A percentile compares a stretch with the other conserved stretches of the same genome.
Conservation (phyloP, 352 stramenopile species). For the Pythium volutum region DNA sequence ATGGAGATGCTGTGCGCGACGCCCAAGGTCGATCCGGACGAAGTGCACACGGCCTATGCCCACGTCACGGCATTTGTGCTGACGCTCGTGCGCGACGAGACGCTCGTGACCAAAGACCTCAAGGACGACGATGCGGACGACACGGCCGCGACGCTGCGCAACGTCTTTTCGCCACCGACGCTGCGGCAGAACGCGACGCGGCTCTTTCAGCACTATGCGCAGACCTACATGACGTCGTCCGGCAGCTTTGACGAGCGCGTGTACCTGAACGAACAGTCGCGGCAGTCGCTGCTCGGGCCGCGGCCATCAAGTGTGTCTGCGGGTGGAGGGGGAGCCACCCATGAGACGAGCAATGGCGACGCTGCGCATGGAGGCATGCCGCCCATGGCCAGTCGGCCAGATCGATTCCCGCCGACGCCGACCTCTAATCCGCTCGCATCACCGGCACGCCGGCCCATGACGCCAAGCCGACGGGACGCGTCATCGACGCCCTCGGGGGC, state of each 20-base stretch:
- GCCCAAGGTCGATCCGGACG: conserved; percentile 25
- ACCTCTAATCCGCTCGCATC: conserved; percentile 19
- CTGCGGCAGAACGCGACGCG: conserved; percentile 25
- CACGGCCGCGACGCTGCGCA: background rate
- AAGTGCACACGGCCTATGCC: conserved; percentile 21
- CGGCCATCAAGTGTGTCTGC: conserved; percentile 11
- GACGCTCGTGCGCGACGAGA: conserved; percentile 19
- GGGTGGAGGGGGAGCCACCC: background rate
- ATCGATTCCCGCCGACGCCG: background rate
- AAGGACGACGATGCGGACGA: background rate
- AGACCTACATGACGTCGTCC: conserved; percentile 15
- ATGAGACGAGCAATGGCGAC: conserved; percentile 17
- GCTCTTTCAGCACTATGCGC: conserved; percentile 25
- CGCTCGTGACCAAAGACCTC: background rate
- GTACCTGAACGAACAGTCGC: conserved; percentile 34
- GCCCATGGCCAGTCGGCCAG: conserved; percentile 14
- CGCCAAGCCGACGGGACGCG: conserved; percentile 19
- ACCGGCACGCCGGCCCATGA: conserved; percentile 17
- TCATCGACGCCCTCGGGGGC: conserved; percentile 17
- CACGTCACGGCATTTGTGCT: conserved; percentile 11
- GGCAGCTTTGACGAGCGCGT: conserved; percentile 32
- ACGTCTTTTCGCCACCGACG: conserved; percentile 11
- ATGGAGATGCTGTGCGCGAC: conserved; percentile 31
- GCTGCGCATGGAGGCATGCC: conserved; percentile 12
- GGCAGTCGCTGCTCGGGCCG: conserved; percentile 28